Evolutionary conservation across 306 rosid species (phyloP), one percentile per base, ranked within the genome.

Genomic region (Casuarina cunninghamiana): DNA sequence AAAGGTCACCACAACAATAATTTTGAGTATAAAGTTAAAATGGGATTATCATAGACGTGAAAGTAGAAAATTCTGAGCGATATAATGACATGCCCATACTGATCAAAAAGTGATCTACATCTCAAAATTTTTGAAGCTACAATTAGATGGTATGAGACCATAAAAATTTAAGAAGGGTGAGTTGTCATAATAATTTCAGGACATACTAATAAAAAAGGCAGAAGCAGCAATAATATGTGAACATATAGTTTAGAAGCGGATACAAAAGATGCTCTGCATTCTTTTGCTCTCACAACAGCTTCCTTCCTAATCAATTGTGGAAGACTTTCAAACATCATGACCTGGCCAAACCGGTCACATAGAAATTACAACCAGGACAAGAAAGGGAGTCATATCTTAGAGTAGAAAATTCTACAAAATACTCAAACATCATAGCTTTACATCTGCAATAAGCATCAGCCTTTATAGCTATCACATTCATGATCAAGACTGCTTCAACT

Each of bases 231-330:
- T 69, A 66, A 41, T 17, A 39, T 78, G 80, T 65, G 73, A 73
- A 65, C 97, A 87, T 83, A 94, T 97, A 92, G 88, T 89, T 92
- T 57, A 94, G 79, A 26, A 90, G 82, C 68, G 92, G 87, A 79
- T 88, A 90, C 41, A 94, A 78, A 83, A 94, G 87, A 71, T 88
- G 88, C 80, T 17, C 80, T 17, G 88, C 86, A 77, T 81, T 86
- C 43, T 75, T 90, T 83, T 82, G 93, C 72, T 88, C 90, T 53
- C 10, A 78, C 78, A 93, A 79, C 97, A 72, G 91, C 88, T 77
- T 90, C 97, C 87, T 87, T 89, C 80, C 78, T 83, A 67, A 94
- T 90, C 82, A 92, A 80, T 76, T 86, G 85, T 42, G 89, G 62
- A 58, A 92, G 82, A 75, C 88, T 80, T 82, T 87, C 89, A 82